Base-by-base conservation (phyloP, 208 protist genomes). In the Trypanosoma caninum region DNA sequence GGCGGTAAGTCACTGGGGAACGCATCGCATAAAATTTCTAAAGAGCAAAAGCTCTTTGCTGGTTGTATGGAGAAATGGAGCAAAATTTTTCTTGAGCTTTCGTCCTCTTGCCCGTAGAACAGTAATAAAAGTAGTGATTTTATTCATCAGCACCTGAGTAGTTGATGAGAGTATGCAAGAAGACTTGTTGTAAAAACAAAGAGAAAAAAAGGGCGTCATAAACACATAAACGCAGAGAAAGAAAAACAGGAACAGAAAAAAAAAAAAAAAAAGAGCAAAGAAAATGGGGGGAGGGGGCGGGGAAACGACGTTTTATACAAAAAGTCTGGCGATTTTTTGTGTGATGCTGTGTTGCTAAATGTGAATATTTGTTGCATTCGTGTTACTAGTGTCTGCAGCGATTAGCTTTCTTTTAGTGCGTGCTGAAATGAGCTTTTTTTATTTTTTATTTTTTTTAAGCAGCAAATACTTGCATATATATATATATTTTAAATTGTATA, bases 31-130 rank as follows among this genome's bases (percentile, higher is more conserved):
- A 18, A 11, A 22, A 58, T 13, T 16, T 47, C 9, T 4, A 7
- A 31, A 48, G 58, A 23, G 25, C 6, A 28, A 16, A 41, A 46
- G 16, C 22, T 18, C 0, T 18, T n/a, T 2, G 14, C 14, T 1
- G 13, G 6, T 35, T 48, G 64, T 35, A 16, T 65, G 30, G 57
- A 59, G 18, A 71, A 65, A 30, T 71, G 65, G 65, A 59, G 57
- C 27, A 56, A 51, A n/a, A 55, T 71, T 28, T 51, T 71, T 25
- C 54, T 54, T 25, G 57, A 58, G 4, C 41, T 71, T 45, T 37
- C 50, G 8, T 11, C 41, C 1, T 34, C 37, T 20, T 30, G n/a
- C n/a, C n/a, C 64, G 35, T 10, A 11, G 6, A 0, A 37, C 18
- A 25, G 42, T 10, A 34, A 14, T 33, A 55, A 62, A 40, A 22